Evolutionary conservation across 129 eudicot species (phyloP), one percentile per base, ranked within the genome.

Genomic region (Ambrosia trifida): DNA sequence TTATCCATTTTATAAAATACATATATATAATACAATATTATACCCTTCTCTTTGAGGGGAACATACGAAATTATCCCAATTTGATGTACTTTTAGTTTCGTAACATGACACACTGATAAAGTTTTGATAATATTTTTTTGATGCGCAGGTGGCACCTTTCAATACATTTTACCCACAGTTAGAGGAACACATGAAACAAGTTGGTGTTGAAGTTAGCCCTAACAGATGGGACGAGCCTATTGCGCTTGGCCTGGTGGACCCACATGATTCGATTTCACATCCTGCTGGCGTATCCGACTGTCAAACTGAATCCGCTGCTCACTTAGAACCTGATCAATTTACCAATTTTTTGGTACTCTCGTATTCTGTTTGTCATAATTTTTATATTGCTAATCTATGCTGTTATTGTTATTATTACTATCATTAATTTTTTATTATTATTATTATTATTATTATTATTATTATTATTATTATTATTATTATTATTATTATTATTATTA

Each of bases 91-190:
- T 30, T 14, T 4, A 59, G 2, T 30, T 59, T 59, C 19, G 4
- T 32, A 13, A 5, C 45, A 36, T 62, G 35, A 35, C 67, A 35
- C 24, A 11, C 28, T 66, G 4, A 24, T 24, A 12, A 24, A 12
- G 24, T 45, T 44, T 43, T 43, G 11, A 66, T 66, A 11, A 43
- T 10, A 19, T 20, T 59, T 3, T 45, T 67, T 10, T 31, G 31
- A 28, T 30, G 19, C n/a, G 10, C 69, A 95, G 97, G 97, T 95
- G 70, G 99, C 96, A 61, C 99, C 99, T n/a, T 95, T 85, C 72
- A 95, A 95, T 81, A 95, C 99, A 41, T 88, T 63, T 84, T 95
- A 95, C 78, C 78, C 95, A 4, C 83, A 85, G 70, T 78, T 95
- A 79, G 91, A 80, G 80, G 91, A 95, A 28, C 97, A 95, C 81